phyloP scores from a whole-genome alignment of 2,329 filamentous ascomycete species.

The Plenodomus tracheiphilus region DNA sequence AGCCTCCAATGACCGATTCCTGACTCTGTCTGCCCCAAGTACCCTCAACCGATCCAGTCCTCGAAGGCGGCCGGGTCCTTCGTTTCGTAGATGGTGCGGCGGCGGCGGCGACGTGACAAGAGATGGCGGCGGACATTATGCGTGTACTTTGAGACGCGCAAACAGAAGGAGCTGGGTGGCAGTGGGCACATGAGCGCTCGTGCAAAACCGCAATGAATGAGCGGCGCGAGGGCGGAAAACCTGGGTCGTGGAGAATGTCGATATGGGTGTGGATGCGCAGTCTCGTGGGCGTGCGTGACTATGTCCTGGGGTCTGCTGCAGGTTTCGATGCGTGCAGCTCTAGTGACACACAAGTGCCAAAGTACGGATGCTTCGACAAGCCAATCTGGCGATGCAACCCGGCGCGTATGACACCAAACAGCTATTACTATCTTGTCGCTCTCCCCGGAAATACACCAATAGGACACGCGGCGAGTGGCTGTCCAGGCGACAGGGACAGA shows the following conservation, averaged over 20 bases:
- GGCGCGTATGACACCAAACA: slow-evolving; percentile 11
- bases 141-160: slow-evolving; percentile 40
- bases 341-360: slow-evolving; percentile 21
- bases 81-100: slow-evolving; percentile 38
- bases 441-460: too few species aligned
- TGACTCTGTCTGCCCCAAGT: slow-evolving; percentile 17
- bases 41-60: slow-evolving; percentile 39
- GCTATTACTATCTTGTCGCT: not conserved
- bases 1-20: slow-evolving; percentile 5
- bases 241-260: slow-evolving; percentile 4
- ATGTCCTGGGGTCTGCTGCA: slow-evolving; percentile 16
- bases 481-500: slow-evolving; percentile 4
- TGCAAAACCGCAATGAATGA: slow-evolving; percentile 30
- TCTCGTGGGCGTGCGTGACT: slow-evolving; percentile 15
- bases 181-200: slow-evolving; percentile 44
- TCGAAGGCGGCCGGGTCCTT: slow-evolving; percentile 39
- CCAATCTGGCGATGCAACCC: slow-evolving; percentile 17
- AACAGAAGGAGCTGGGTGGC: slow-evolving; percentile 39
- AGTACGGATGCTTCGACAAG: slow-evolving; percentile 9
- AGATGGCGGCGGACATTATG: slow-evolving; percentile 40
- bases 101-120: slow-evolving; percentile 37
- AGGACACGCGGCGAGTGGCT: too few species aligned
- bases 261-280: slow-evolving; percentile 4
- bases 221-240: slow-evolving; percentile 12
- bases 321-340: slow-evolving; percentile 17